These are phyloP conservation scores for Lipomyces mesembrius DNA, from an alignment of 805 yeast species.

Conservation along the genomic window DNA sequence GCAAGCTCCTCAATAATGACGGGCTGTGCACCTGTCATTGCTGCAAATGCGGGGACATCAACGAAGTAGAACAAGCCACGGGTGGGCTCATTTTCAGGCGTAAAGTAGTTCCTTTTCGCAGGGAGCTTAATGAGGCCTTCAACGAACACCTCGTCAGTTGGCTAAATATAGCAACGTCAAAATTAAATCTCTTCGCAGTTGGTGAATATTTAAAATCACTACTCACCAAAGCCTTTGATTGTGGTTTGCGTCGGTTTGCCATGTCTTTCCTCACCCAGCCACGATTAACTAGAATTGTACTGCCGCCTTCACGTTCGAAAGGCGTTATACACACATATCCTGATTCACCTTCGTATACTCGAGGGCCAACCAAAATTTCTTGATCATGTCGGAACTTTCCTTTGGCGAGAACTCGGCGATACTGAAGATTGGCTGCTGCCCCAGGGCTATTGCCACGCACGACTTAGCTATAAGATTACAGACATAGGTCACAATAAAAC, in stretches of 20 bases:
- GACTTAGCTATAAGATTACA: not conserved
- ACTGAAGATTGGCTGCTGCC: conserved; percentile 75
- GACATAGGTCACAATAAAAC: not conserved
- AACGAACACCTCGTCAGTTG: conserved; percentile 71
- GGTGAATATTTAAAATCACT: not conserved
- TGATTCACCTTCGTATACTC: conserved; percentile 67
- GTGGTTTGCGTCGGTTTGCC: conserved; percentile 61
- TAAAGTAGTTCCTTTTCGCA: conserved; percentile 52
- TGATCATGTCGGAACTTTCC: conserved; percentile 83
- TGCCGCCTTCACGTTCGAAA: conserved; percentile 74
- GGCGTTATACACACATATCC: conserved; percentile 88
- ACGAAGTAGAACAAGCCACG: conserved; percentile 75
- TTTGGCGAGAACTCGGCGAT: conserved; percentile 71
- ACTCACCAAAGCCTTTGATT: conserved; percentile 57
- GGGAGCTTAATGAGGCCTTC: conserved; percentile 73
- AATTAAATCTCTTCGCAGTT: not conserved
- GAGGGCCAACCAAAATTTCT: conserved; percentile 92
- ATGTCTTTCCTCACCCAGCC: conserved; percentile 87
- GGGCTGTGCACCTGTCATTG: conserved; percentile 66
- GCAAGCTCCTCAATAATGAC: conserved; percentile 75
- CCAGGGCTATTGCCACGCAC: conserved; percentile 57
- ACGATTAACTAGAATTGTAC: conserved; percentile 79
- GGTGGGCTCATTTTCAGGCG: conserved; percentile 70
- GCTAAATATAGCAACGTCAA: conserved; percentile 43
- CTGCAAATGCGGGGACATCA: conserved; percentile 82